A percentile compares a stretch with the other conserved stretches of the same genome.
Conservation (phyloP, 345 rosid genomes). For the Rhizophora mangle region DNA sequence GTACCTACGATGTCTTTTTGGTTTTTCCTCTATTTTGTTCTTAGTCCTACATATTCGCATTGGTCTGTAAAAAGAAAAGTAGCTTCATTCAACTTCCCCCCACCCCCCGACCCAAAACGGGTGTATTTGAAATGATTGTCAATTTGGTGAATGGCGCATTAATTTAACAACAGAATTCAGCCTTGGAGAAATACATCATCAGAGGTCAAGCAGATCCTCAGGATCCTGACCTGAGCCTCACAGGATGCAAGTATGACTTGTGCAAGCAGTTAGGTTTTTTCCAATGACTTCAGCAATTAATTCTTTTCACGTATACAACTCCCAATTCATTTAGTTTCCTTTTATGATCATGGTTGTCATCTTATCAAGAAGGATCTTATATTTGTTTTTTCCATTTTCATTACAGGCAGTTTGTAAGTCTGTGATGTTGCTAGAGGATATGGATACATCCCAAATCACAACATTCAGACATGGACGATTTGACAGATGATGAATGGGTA, state of each 20-base stretch:
- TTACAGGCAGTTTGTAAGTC: conserved; percentile 52
- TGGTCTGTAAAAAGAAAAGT: neutral
- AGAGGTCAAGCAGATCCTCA: conserved; percentile 22
- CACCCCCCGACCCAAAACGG: neutral
- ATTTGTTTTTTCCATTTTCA: neutral
- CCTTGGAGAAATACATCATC: conserved; percentile 35
- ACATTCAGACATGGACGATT: conserved; percentile 25
- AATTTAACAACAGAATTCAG: conserved; percentile 32
- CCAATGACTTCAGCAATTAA: too few species aligned
- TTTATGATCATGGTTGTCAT: neutral
- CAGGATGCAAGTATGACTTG: conserved; percentile 42
- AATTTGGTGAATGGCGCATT: neutral
- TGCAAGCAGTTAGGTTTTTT: conserved; percentile 44
- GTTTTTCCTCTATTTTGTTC: neutral
- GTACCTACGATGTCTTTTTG: conserved; percentile 4
- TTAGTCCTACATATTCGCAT: neutral
- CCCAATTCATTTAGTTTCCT: neutral
- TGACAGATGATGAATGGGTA: conserved; percentile 52
- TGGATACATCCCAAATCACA: conserved; percentile 82
- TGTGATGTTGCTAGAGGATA: conserved; percentile 51
- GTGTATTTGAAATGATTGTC: neutral
- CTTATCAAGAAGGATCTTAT: neutral
- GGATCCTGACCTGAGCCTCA: conserved; percentile 22
- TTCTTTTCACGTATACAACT: neutral
- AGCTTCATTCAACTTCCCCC: neutral